A percentile compares a stretch with the other conserved stretches of the same genome.
phyloP scores from a whole-genome alignment of 331 rosid species.

The Acacia pycnantha region DNA sequence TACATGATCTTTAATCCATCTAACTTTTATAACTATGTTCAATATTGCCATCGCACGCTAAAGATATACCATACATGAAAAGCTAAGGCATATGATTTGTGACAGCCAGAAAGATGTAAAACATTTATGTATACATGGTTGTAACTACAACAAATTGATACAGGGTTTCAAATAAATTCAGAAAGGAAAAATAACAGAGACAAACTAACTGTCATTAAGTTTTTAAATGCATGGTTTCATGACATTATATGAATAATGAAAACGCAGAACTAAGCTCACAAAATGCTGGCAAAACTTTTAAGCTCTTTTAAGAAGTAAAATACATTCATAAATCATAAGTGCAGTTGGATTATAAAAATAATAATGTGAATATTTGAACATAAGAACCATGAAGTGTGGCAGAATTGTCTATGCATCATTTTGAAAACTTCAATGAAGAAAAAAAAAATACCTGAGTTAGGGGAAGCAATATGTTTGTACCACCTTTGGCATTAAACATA shows the following conservation, averaged over 20 bases:
- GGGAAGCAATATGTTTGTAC: conserved; percentile 82
- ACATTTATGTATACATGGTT: neutral
- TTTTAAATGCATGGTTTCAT: conserved; percentile 7
- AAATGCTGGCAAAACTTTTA: neutral
- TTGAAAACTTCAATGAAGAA: neutral
- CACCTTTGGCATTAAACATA: conserved; percentile 62
- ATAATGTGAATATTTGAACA: neutral
- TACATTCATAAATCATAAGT: conserved; percentile 2
- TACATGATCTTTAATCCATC: conserved; percentile 2
- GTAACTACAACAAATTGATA: conserved; percentile 9
- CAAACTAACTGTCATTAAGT: neutral
- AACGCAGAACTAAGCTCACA: conserved; percentile 14
- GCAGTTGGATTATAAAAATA: conserved; percentile 14
- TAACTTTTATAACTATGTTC: neutral
- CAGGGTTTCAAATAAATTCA: conserved; percentile 7
- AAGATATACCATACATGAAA: conserved; percentile 8
- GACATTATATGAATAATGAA: neutral
- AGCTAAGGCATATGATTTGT: neutral
- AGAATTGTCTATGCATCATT: conserved; percentile 12
- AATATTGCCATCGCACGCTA: neutral
- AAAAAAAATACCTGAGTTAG: conserved; percentile 57
- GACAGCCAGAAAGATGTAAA: conserved; percentile 11
- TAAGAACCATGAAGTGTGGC: conserved; percentile 23
- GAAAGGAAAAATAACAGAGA: neutral
- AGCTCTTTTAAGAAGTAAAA: conserved; percentile 4